Evolutionary conservation across 2,329 filamentous ascomycete species (phyloP), one percentile per base, ranked within the genome.

Genomic region (Cytospora schulzeri): DNA sequence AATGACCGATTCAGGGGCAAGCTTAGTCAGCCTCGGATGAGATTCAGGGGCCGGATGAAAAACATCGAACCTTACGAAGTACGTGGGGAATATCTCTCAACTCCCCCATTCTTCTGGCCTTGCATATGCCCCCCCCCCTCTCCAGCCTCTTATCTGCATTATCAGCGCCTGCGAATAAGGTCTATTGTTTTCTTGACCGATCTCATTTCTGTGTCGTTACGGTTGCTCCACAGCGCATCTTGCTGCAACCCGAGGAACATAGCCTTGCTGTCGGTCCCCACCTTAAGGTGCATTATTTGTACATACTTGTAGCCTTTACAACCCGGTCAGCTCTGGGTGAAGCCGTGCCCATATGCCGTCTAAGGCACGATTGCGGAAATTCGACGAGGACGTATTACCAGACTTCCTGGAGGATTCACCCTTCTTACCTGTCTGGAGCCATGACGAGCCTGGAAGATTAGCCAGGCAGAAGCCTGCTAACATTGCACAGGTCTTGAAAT

Each of bases 1-100:
- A 35, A 35, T 15, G 33, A 35, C 19, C n/a, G 45, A 48, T 24
- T 48, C 45, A 35, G 51, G 52, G 60, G 60, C 29, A 51, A 22
- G 60, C 60, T 62, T 52, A 62, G 60, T 62, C 60, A 62, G 38
- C 60, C 56, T 50, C 12, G 33, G 33, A 48, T 24, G 60, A 26
- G 24, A 35, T 56, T 56, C 48, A 51, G 48, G 52, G 60, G 60
- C 15, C 59, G 15, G 6, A 38, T 3, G 17, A 35, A 31, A n/a
- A 62, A 56, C 41, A 50, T 24, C 4, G 19, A 55, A 24, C 11
- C 45, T 15, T 22, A n/a, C n/a, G n/a, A n/a, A n/a, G n/a, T n/a
- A n/a, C n/a, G n/a, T n/a, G 22, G n/a, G 14, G 11, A 48, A 29
- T 22, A 55, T 11, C 19, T 29, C 29, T 35, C 17, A n/a, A 54